Percentiles rank a stretch among this genome's conserved stretches.
Conservation (phyloP, 768 basidiomycete species). For the Holtermannia corniformis region DNA sequence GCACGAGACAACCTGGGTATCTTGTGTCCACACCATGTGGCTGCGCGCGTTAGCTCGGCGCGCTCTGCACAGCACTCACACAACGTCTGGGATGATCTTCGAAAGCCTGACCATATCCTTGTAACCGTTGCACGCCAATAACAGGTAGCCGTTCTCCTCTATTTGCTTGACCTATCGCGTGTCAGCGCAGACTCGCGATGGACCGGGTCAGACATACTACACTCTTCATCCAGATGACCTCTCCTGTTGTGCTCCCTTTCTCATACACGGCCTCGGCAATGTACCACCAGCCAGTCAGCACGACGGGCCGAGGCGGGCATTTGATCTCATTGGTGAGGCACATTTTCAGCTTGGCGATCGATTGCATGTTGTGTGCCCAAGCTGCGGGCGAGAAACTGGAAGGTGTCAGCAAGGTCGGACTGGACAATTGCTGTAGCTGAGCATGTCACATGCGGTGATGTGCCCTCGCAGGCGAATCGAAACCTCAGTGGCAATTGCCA, state of each 20-base stretch:
- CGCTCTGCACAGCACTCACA: not conserved
- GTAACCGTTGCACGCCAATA: conserved; percentile 23
- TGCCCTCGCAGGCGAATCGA: no score
- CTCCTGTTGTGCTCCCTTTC: conserved; percentile 18
- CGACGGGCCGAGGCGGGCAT: conserved; percentile 23
- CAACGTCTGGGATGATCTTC: conserved; percentile 37
- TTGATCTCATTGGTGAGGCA: conserved; percentile 4
- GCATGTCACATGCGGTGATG: no score
- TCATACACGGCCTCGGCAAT: conserved; percentile 13
- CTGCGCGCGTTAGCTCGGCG: conserved; percentile 2
- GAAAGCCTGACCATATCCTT: conserved; percentile 28
- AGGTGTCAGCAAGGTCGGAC: no score
- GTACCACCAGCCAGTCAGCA: conserved; percentile 32
- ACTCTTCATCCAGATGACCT: conserved; percentile 15
- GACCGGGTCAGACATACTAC: not conserved
- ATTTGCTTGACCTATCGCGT: conserved; percentile 18
- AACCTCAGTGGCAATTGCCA: no score
- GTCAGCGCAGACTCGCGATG: no score
- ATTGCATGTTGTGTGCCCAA: conserved; percentile 6
- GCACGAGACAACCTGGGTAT: conserved; percentile 27
- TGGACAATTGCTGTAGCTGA: no score
- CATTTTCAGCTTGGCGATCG: conserved; percentile 11
- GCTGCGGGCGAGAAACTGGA: not conserved
- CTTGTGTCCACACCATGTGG: conserved; percentile 26
- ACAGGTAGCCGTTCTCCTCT: conserved; percentile 8